Conservation (phyloP, 2,329 filamentous ascomycete genomes). For the Aspergillus thermomutatus region DNA sequence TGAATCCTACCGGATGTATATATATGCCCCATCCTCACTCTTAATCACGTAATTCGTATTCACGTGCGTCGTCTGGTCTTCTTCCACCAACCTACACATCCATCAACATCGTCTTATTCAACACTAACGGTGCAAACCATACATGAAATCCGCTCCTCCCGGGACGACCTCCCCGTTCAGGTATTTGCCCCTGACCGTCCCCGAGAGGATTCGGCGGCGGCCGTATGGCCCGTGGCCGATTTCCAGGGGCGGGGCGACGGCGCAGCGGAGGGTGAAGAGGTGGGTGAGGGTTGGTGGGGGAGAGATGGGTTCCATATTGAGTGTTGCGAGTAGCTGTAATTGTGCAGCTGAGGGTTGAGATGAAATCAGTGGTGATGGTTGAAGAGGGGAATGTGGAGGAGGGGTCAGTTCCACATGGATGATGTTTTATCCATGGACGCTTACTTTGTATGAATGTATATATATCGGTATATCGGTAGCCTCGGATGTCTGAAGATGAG, state of each 20-base stretch:
- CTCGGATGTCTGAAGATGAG: too few species aligned
- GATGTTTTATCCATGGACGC: too few species aligned
- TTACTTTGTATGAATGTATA: too few species aligned
- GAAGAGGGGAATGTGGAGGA: too few species aligned
- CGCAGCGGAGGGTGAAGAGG: slow-evolving; percentile 23
- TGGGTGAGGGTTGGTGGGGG: slow-evolving; percentile 20
- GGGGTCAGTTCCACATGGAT: too few species aligned
- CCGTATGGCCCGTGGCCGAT: slow-evolving; percentile 24
- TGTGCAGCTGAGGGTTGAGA: too few species aligned
- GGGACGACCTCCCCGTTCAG: slow-evolving; percentile 23
- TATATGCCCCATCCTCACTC: slow-evolving; percentile 23
- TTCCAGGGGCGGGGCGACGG: slow-evolving; percentile 23
- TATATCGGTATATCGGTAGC: too few species aligned
- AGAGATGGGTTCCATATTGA: slow-evolving; percentile 16
- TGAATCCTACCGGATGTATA: slow-evolving; percentile 20
- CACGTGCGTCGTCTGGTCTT: slow-evolving; percentile 25
- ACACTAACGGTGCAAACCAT: too few species aligned
- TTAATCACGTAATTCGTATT: slow-evolving; percentile 27
- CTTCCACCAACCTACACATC: slow-evolving; percentile 21
- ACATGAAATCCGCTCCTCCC: slow-evolving; percentile 27
- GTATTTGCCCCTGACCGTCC: slow-evolving; percentile 19
- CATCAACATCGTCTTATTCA: neutral
- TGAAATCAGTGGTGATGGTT: too few species aligned
- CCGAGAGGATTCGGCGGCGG: slow-evolving; percentile 21
- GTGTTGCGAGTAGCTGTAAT: neutral